Base-by-base conservation (phyloP, 2,329 filamentous ascomycete genomes). In the Endocalyx cinctus region DNA sequence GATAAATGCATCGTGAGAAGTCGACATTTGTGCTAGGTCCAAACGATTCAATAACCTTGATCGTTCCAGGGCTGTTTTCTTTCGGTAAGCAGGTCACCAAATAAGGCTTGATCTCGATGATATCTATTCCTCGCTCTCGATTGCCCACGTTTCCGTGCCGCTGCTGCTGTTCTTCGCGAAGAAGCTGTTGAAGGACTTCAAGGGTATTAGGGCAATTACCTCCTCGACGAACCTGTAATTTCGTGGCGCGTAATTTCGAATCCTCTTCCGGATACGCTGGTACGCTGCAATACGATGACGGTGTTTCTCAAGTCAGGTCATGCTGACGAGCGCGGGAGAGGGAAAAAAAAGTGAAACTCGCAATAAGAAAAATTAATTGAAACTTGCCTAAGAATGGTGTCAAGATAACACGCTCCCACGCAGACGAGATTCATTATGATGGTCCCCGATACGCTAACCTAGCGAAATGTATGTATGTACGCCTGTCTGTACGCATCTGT, bases 181-280 rank as follows among this genome's bases (percentile, higher is more conserved):
- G 48, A 13, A 85, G 67, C 53, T 87, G 80, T 41, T 77, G 69
- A 17, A 88, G 62, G 7, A 88, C 82, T 52, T 87, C 72, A 20
- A 87, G 70, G 4, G 76, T 74, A 54, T 88, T 88, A 16, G 79
- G 73, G 42, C 79, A 79, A 55, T 88, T 89, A 19, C 84, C 84
- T 33, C 84, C 84, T 17, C 82, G 73, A 18, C 83, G 74, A 27
- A 70, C 69, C 22, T 64, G 60, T 34, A 83, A 54, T 16, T 52
- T 66, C 3, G 73, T 72, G 13, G 84, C 82, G 19, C 83, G 79
- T 25, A 85, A 66, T 58, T 88, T 88, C 29, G 77, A 71, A 62
- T 89, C 84, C 60, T 88, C 83, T 6, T 59, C 58, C 2, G 83
- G 83, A 52, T 77, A 87, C 50, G 76, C 62, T 4, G 80, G 74